Percentiles rank a stretch among this genome's conserved stretches.
Evolutionary conservation across 192 early-diverging fungal genomes (phyloP).

Genomic region (Rhizoclosmatium globosum): DNA sequence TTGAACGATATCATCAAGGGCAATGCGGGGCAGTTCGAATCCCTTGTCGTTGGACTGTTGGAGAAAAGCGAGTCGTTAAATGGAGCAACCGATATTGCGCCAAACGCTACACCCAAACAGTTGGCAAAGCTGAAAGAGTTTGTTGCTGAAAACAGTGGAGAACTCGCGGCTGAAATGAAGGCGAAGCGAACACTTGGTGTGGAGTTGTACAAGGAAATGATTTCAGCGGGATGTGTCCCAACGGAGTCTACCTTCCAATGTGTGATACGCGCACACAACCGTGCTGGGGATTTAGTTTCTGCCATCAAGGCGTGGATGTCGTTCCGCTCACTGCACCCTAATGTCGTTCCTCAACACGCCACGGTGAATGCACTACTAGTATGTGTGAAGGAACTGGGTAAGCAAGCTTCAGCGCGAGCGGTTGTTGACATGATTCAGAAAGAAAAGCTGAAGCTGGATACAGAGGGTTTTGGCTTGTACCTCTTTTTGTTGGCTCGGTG

Average conservation of each 20-base stretch:
- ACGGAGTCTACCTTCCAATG: constrained; percentile 20
- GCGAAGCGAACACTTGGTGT: constrained; percentile 20
- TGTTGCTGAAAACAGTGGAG: neutral
- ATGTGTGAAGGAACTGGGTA: constrained; percentile 24
- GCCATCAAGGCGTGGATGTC: constrained; percentile 38
- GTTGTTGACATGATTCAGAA: constrained; percentile 37
- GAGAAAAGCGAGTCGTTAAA: neutral
- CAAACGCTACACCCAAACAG: neutral
- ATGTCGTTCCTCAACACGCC: neutral
- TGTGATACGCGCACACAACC: constrained; percentile 31
- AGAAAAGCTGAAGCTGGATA: constrained; percentile 21
- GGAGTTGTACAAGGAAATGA: constrained; percentile 43
- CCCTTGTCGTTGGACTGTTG: constrained; percentile 22
- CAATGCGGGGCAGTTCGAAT: constrained; percentile 35
- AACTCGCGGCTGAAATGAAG: constrained; percentile 14
- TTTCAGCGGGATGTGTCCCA: constrained; percentile 10
- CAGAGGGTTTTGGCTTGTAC: constrained; percentile 10
- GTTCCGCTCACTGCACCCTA: constrained; percentile 10
- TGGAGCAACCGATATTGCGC: neutral
- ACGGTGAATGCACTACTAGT: constrained; percentile 25
- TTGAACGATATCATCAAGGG: constrained; percentile 26
- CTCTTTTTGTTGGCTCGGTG: constrained; percentile 24
- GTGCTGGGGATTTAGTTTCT: constrained; percentile 23
- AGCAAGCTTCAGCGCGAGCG: constrained; percentile 18
- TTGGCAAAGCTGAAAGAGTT: constrained; percentile 1